Evolutionary conservation across 2,329 filamentous ascomycete genomes (phyloP).

Genomic region (Paecilomyces sp.): DNA sequence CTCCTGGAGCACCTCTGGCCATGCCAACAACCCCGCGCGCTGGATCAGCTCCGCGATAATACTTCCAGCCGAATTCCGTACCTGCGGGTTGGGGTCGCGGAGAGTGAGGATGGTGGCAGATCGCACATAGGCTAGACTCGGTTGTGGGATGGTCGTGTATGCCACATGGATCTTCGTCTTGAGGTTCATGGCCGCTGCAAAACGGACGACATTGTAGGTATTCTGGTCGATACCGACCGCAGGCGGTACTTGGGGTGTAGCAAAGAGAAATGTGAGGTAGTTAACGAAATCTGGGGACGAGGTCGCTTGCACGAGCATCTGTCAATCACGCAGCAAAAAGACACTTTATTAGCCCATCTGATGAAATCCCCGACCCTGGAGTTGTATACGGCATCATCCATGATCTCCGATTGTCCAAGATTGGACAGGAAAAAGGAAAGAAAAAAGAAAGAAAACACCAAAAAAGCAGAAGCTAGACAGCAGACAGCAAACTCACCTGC

Average conservation of each 20-base stretch:
- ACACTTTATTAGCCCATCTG: neutral
- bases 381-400: neutral
- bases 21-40: conserved; percentile 76
- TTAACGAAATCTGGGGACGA: conserved; percentile 90
- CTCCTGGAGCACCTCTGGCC: conserved; percentile 84
- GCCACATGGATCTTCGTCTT: conserved; percentile 82
- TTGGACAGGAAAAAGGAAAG: neutral
- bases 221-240: conserved; percentile 48
- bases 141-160: conserved; percentile 68
- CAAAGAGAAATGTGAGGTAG: conserved; percentile 88
- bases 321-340: conserved; percentile 4
- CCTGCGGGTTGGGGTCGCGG: conserved; percentile 72
- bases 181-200: conserved; percentile 85
- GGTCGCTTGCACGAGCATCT: conserved; percentile 93
- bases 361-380: neutral
- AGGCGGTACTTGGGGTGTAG: conserved; percentile 56
- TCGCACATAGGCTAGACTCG: conserved; percentile 70
- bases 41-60: conserved; percentile 89
- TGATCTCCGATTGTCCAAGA: neutral
- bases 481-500: conserved; percentile 51
- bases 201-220: conserved; percentile 70
- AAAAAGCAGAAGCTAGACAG: conserved; percentile 5
- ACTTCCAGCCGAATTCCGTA: conserved; percentile 83
- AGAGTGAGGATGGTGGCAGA: conserved; percentile 70
- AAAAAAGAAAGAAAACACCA: conserved; percentile 6